These are phyloP conservation scores for Craterostigma plantagineum DNA, from an alignment of 257 asterid species.

Conservation along the genomic window DNA sequence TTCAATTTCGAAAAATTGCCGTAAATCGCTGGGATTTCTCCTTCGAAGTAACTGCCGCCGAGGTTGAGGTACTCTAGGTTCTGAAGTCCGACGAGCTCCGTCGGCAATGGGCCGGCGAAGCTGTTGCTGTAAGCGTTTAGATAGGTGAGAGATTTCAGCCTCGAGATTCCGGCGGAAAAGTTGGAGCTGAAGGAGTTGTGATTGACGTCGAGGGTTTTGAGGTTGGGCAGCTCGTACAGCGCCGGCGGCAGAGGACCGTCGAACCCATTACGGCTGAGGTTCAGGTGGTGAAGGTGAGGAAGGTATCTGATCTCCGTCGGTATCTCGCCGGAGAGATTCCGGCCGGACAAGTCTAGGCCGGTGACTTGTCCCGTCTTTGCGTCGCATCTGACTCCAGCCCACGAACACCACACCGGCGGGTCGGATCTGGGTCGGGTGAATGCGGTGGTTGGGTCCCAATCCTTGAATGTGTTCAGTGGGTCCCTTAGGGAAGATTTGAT, in stretches of 20 bases:
- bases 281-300: constrained; percentile 33
- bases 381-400: constrained; percentile 68
- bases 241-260: constrained; percentile 39
- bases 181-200: constrained; percentile 56
- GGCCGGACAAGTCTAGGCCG: constrained; percentile 39
- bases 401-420: constrained; percentile 61
- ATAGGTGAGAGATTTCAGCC: constrained; percentile 28
- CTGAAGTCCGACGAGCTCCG: constrained; percentile 23
- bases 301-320: constrained; percentile 28
- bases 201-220: constrained; percentile 43
- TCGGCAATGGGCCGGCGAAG: constrained; percentile 54
- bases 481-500: constrained; percentile 47
- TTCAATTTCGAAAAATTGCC: constrained; percentile 30
- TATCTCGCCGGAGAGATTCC: constrained; percentile 58
- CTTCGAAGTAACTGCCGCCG: constrained; percentile 74
- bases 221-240: constrained; percentile 39
- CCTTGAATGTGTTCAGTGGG: constrained; percentile 40
- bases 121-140: constrained; percentile 61
- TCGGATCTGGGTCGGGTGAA: constrained; percentile 17
- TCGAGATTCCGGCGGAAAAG: constrained; percentile 43
- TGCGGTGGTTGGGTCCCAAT: constrained; percentile 37
- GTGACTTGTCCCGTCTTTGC: constrained; percentile 24
- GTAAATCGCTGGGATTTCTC: constrained; percentile 43
- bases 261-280: constrained; percentile 54
- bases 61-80: constrained; percentile 70